phyloP scores from a whole-genome alignment of 2,329 filamentous ascomycete species.

The Apiospora phragmitis region DNA sequence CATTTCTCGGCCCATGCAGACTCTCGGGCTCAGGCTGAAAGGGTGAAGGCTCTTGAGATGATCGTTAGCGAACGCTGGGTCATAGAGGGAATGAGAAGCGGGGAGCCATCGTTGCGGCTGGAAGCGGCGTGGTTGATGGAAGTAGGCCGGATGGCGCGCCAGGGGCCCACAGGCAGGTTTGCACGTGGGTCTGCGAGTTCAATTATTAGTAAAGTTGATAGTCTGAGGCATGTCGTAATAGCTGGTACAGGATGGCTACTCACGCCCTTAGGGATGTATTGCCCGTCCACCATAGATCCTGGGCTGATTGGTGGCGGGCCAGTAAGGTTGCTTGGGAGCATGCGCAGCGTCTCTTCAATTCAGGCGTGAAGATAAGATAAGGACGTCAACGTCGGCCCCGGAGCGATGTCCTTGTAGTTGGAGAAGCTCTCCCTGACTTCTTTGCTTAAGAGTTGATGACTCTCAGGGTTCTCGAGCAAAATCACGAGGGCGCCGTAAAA shows the following conservation, averaged over 20 bases:
- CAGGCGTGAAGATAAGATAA: slow-evolving; percentile 35
- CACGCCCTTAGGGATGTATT: slow-evolving; percentile 25
- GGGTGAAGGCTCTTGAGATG: slow-evolving; percentile 13
- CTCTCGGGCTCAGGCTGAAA: slow-evolving; percentile 18
- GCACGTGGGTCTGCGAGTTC: slow-evolving; percentile 1
- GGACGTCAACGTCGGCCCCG: slow-evolving; percentile 19
- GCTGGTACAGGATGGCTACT: not conserved
- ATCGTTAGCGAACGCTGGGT: slow-evolving; percentile 11
- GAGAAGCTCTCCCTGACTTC: slow-evolving; percentile 34
- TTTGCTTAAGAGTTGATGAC: slow-evolving; percentile 23
- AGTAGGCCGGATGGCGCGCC: slow-evolving; percentile 13
- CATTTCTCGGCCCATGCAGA: slow-evolving; percentile 7
- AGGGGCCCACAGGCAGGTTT: slow-evolving; percentile 12
- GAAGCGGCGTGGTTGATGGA: slow-evolving; percentile 15
- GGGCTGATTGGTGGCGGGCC: slow-evolving; percentile 23
- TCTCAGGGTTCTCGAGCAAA: slow-evolving; percentile 27
- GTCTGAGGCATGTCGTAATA: accelerated
- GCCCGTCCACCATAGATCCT: slow-evolving; percentile 23
- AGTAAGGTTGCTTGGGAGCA: slow-evolving; percentile 20
- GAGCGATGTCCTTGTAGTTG: slow-evolving; percentile 30
- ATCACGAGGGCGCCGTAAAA: slow-evolving; percentile 18
- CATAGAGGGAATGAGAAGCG: slow-evolving; percentile 10
- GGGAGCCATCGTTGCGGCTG: slow-evolving; percentile 18
- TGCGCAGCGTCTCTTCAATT: slow-evolving; percentile 34
- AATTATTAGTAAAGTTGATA: not conserved